phyloP scores from a whole-genome alignment of 2,329 filamentous ascomycete genomes.

The Aspergillus sojae region DNA sequence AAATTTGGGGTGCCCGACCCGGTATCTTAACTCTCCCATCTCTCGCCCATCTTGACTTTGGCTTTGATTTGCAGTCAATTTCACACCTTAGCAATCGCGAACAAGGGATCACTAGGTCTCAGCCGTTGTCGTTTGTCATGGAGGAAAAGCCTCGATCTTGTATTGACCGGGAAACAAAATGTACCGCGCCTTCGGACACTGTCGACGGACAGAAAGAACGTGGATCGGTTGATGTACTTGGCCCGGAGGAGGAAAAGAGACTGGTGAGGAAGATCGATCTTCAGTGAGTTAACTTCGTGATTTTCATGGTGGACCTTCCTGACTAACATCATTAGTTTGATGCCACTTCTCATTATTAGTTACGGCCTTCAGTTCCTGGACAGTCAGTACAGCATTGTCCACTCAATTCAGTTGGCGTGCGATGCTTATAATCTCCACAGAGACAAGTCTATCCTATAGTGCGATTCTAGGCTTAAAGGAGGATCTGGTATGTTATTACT shows the following conservation, averaged over 20 bases:
- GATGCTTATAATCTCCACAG: conserved; percentile 4
- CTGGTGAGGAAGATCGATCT: conserved; percentile 19
- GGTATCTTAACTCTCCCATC: neutral
- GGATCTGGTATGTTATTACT: conserved; percentile 13
- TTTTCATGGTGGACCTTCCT: neutral
- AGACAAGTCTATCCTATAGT: conserved; percentile 20
- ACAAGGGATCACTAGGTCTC: neutral
- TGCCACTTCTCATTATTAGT: conserved; percentile 22
- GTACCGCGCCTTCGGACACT: neutral
- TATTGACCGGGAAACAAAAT: neutral
- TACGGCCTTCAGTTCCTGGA: conserved; percentile 34
- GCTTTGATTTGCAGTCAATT: neutral
- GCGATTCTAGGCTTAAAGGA: conserved; percentile 18
- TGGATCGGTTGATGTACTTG: conserved; percentile 7
- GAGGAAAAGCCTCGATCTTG: neutral
- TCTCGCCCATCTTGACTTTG: neutral
- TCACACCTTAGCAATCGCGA: neutral
- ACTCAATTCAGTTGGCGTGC: too few species aligned
- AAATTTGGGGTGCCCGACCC: neutral
- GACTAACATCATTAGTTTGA: conserved; percentile 11
- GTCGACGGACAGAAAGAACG: conserved; percentile 7
- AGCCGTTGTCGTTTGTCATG: neutral
- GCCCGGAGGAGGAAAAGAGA: conserved; percentile 15
- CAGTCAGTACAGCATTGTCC: conserved; percentile 15
- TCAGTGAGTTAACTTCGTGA: conserved; percentile 2